Evolutionary conservation across 495 filamentous ascomycete species (phyloP), one percentile per base, ranked within the genome.

Genomic region (Penicillium subrubescens): DNA sequence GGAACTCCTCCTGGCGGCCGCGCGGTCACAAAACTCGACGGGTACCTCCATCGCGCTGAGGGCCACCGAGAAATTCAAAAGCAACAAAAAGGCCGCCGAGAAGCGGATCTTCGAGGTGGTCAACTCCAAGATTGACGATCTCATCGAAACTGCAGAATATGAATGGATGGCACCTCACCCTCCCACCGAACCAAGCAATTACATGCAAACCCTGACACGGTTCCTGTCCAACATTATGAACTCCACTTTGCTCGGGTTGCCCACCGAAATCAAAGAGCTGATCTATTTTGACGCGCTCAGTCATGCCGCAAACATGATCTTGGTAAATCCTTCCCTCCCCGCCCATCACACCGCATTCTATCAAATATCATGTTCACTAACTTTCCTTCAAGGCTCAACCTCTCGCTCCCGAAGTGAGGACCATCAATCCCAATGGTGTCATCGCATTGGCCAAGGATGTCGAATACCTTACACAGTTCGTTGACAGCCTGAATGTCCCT

Each of bases 71-170:
- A 85, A 90, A 60, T 99, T 99, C 73, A 84, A 86, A 52, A 88
- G 83, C 62, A 93, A 97, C 71, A 97, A 97, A 78, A 97, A 97
- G 79, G 93, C 91, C 1, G 95, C 95, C 8, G 94, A 97, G 69
- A 97, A 97, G 76, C 90, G 95, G 17, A 97, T 99, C 56, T 99
- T 99, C 72, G 96, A 98, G 77, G 84, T 99, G 0, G 95, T 99
- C 51, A 97, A 98, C 75, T 96, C 92, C 51, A 99, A 99, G 75
- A 97, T 99, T 66, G 94, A 98, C 68, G 96, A 98, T 72, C 87
- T 99, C 29, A 90, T 99, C 37, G 94, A 96, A 70, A 97, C 92
- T 0, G 94, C 95, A 34, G 96, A 98, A 72, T 99, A 98, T 69
- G 90, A 98, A 72, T 99, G 95, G 93, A 92, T 87, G 79, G 84